These are phyloP conservation scores for Ettlia oleoabundans DNA, from an alignment of 139 green algal species.

Conservation along the genomic window DNA sequence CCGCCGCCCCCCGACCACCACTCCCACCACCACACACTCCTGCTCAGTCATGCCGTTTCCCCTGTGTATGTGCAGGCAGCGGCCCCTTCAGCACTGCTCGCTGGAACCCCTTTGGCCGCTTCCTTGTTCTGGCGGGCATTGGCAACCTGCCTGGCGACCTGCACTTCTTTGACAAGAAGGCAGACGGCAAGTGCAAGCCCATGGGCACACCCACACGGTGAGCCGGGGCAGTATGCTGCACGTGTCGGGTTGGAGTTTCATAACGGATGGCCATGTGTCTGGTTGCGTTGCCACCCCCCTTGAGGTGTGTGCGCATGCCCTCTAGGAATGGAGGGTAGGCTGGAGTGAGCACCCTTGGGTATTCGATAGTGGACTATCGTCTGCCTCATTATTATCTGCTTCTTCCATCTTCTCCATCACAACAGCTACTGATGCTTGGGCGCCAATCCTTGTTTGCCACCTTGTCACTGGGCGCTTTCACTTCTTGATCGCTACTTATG, in stretches of 20 bases:
- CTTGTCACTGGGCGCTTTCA: too few species aligned
- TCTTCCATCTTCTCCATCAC: too few species aligned
- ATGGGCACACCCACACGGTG: constrained; percentile 65
- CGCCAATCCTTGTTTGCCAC: too few species aligned
- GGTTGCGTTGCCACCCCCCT: neutral
- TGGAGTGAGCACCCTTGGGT: too few species aligned
- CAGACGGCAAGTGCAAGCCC: constrained; percentile 77
- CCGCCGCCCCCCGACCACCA: neutral
- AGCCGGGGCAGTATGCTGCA: neutral
- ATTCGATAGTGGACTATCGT: too few species aligned
- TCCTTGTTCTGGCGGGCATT: constrained; percentile 83
- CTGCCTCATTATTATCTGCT: too few species aligned
- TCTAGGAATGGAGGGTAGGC: too few species aligned
- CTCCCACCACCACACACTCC: neutral
- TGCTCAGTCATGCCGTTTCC: neutral
- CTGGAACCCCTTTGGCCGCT: constrained; percentile 88
- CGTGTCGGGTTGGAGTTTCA: neutral
- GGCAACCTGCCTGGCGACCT: constrained; percentile 93
- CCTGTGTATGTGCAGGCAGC: constrained; percentile 4
- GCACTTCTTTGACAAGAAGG: constrained; percentile 86
- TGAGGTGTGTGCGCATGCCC: neutral
- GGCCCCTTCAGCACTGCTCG: constrained; percentile 86
- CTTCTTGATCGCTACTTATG: too few species aligned
- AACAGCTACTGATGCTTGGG: too few species aligned
- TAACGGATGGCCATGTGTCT: too few species aligned